A percentile compares a stretch with the other conserved stretches of the same genome.
Conservation (phyloP, 495 filamentous ascomycete species). For the Penicilliopsis zonata region DNA sequence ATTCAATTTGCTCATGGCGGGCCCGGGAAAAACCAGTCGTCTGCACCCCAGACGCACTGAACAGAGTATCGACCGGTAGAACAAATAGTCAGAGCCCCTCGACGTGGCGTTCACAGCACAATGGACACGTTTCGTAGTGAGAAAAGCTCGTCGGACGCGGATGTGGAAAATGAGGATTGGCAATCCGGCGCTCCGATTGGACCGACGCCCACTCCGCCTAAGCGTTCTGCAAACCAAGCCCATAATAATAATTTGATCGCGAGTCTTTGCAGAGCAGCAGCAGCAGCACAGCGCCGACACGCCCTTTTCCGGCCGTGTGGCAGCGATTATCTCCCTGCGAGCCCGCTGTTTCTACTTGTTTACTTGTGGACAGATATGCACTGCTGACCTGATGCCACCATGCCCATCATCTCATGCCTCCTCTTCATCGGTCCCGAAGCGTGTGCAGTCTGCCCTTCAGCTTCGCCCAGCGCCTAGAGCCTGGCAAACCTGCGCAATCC, state of each 20-base stretch:
- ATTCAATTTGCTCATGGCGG: conserved; percentile 55
- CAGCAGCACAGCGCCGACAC: not conserved
- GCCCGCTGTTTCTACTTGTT: conserved; percentile 5
- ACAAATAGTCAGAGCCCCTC: too few relatives aligned
- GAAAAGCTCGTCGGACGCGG: conserved; percentile 5
- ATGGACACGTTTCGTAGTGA: too few relatives aligned
- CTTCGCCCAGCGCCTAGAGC: conserved; percentile 33
- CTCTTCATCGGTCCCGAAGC: conserved; percentile 39
- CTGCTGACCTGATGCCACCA: conserved; percentile 39
- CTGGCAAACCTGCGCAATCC: conserved; percentile 17
- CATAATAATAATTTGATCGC: conserved; percentile 13
- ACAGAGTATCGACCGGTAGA: too few relatives aligned
- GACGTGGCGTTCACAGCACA: too few relatives aligned
- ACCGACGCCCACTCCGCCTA: conserved; percentile 22
- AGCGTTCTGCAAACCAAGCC: conserved; percentile 10
- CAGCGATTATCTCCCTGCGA: conserved; percentile 7
- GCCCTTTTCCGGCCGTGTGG: conserved; percentile 4
- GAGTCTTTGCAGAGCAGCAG: conserved; percentile 10
- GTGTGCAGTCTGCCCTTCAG: conserved; percentile 37
- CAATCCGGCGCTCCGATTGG: conserved; percentile 32
- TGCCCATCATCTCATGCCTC: conserved; percentile 56
- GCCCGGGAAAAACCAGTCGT: too few relatives aligned
- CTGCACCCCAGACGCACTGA: too few relatives aligned
- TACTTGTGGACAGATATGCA: conserved; percentile 20
- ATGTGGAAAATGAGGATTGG: conserved; percentile 25